phyloP scores from a whole-genome alignment of 2,329 filamentous ascomycete genomes.

The Paraphaeosphaeria minitans region DNA sequence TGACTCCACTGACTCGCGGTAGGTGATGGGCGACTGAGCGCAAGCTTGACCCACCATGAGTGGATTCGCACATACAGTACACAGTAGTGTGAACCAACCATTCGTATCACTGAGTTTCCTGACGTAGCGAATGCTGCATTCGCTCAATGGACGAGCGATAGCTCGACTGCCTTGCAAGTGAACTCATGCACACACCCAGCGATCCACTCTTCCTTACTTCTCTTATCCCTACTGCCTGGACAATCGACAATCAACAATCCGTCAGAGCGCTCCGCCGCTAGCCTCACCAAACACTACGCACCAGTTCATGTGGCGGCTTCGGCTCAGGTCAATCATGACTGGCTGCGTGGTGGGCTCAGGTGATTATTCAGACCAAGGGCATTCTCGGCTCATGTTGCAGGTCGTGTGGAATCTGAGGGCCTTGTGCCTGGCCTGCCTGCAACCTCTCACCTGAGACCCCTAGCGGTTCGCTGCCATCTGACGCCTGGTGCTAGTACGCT shows the following conservation, averaged over 20 bases:
- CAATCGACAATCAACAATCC: not conserved
- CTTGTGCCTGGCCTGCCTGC: slow-evolving; percentile 9
- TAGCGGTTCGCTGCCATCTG: not conserved
- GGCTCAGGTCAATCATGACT: slow-evolving; percentile 9
- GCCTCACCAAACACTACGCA: slow-evolving; percentile 5
- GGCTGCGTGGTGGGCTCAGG: slow-evolving; percentile 3
- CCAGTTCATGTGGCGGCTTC: slow-evolving; percentile 4
- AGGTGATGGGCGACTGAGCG: not conserved
- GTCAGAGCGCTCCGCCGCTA: slow-evolving; percentile 8
- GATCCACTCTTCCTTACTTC: not conserved
- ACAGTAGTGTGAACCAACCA: not conserved
- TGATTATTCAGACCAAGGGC: not conserved
- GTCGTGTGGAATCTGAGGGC: slow-evolving; percentile 10
- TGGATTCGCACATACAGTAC: not conserved
- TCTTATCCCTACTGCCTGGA: not conserved
- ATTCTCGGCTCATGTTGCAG: slow-evolving; percentile 1
- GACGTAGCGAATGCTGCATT: not conserved
- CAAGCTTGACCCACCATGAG: not conserved
- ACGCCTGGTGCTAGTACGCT: slow-evolving; percentile 7
- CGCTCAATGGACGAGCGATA: not conserved
- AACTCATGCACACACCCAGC: not conserved
- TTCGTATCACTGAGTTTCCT: not conserved
- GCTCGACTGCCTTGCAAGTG: not conserved
- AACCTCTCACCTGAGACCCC: slow-evolving; percentile 5
- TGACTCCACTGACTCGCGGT: not conserved